Conservation (phyloP, 75 land plant species). For the Sequoiadendron giganteum region DNA sequence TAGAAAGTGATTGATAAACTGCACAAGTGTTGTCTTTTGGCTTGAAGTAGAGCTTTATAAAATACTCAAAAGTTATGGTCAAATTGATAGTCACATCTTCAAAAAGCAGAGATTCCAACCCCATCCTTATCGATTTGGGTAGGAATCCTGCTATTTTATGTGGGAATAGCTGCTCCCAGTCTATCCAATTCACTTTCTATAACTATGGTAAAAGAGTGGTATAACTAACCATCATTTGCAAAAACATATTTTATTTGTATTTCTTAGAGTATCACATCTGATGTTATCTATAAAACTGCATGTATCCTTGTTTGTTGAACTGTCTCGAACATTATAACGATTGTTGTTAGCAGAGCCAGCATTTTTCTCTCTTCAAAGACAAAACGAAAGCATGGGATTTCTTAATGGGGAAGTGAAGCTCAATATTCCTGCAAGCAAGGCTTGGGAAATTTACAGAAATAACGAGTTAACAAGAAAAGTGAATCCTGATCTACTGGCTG, state of each 20-base stretch:
- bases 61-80: too few relatives aligned
- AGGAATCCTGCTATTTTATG: not conserved
- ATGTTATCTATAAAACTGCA: not conserved
- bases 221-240: not conserved
- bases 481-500: conserved; percentile 32
- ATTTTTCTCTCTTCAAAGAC: not conserved
- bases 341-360: too few relatives aligned
- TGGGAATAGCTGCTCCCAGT: not conserved
- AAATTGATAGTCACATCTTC: not conserved
- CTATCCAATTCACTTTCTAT: not conserved
- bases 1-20: too few relatives aligned
- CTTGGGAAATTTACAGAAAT: conserved; percentile 48
- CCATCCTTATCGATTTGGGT: too few relatives aligned
- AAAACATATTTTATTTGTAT: too few relatives aligned
- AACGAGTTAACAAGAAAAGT: conserved; percentile 29
- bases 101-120: not conserved
- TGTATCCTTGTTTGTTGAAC: not conserved
- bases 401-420: conserved; percentile 35
- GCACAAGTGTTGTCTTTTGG: too few relatives aligned
- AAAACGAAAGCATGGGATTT: conserved; percentile 18
- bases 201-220: not conserved
- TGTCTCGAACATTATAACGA: too few relatives aligned
- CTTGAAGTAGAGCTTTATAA: too few relatives aligned
- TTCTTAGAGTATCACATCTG: not conserved
- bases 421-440: conserved; percentile 29